These are phyloP conservation scores for Bipolaris victoriae DNA, from an alignment of 2,329 filamentous ascomycete species.

Conservation along the genomic window DNA sequence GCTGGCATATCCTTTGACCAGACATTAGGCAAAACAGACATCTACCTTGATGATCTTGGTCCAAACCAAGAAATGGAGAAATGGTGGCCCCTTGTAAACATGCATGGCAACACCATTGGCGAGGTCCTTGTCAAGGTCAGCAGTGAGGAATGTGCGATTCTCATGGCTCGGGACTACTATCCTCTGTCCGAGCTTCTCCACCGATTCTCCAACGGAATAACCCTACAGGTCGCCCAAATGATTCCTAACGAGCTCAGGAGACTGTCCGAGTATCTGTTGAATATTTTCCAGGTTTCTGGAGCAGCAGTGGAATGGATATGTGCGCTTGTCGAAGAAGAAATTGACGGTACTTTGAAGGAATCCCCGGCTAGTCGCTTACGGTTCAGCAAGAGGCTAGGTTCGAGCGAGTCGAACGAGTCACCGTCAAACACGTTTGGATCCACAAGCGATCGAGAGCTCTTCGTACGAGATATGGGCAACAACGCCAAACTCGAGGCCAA, in stretches of 20 bases:
- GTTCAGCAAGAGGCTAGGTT: constrained; percentile 73
- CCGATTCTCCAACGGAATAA: constrained; percentile 81
- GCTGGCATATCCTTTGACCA: constrained; percentile 56
- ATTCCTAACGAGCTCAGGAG: constrained; percentile 78
- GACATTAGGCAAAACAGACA: constrained; percentile 75
- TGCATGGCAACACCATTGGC: constrained; percentile 75
- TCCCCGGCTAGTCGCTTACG: constrained; percentile 69
- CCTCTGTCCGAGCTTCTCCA: constrained; percentile 83
- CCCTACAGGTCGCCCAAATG: constrained; percentile 79
- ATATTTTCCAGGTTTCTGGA: constrained; percentile 94
- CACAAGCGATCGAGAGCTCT: constrained; percentile 68
- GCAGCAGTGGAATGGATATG: constrained; percentile 87
- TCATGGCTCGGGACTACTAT: constrained; percentile 85
- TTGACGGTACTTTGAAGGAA: constrained; percentile 88
- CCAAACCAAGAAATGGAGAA: constrained; percentile 79
- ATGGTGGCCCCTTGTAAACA: constrained; percentile 82
- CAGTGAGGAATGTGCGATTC: constrained; percentile 86
- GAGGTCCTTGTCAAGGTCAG: constrained; percentile 83
- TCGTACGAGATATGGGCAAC: constrained; percentile 79
- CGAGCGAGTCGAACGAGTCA: constrained; percentile 68
- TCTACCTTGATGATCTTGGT: constrained; percentile 79
- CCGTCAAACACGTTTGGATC: constrained; percentile 48
- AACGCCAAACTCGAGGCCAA: constrained; percentile 88
- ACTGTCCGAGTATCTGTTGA: constrained; percentile 85
- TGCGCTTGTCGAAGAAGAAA: constrained; percentile 93